Base-by-base conservation (phyloP, 495 filamentous ascomycete genomes). In the Sporormia fimetaria region DNA sequence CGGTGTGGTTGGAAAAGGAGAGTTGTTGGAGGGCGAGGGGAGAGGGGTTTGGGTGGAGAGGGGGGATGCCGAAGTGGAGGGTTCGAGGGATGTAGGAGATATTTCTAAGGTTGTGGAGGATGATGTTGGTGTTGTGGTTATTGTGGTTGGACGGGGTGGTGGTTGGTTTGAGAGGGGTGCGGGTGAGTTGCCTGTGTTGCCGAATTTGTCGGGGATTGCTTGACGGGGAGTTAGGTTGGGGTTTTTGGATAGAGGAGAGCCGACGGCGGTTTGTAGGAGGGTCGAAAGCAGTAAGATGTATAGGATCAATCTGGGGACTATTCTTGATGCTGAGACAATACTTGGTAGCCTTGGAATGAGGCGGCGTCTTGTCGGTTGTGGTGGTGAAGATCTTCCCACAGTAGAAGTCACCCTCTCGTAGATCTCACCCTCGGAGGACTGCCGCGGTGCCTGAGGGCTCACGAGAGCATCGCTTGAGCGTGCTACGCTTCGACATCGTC, bases 191-290 rank as follows among this genome's bases (percentile, higher is more conserved):
- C 44, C 44, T 29, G 44, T 43, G 9, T 44, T 21, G 21, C 46
- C 46, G 15, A 29, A 26, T 18, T 37, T 26, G 16, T 49, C 46
- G 2, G 46, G 46, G 14, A 49, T 44, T 21, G 46, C 40, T 49
- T 49, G 46, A 1, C 46, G 46, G 11, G 11, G 10, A 30, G 40
- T 23, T 9, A 6, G 7, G 21, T 1, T 21, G 40, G 1, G 6
- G 16, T n/a, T 11, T 38, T 21, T 14, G 14, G 3, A 21, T 4
- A 16, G 4, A 26, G n/a, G 11, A 34, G 23, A 6, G 23, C 20
- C 2, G 27, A 25, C 6, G 14, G 26, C 2, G 33, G 20, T 8
- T 39, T 12, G 1, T 39, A 28, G 3, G 31, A 33, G 28, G 37
- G 33, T 14, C 25, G 29, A 15, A 49, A 20, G 6, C 42, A 49